Evolutionary conservation across 257 asterid species (phyloP).

Genomic region (Fraxinus cuspidata): DNA sequence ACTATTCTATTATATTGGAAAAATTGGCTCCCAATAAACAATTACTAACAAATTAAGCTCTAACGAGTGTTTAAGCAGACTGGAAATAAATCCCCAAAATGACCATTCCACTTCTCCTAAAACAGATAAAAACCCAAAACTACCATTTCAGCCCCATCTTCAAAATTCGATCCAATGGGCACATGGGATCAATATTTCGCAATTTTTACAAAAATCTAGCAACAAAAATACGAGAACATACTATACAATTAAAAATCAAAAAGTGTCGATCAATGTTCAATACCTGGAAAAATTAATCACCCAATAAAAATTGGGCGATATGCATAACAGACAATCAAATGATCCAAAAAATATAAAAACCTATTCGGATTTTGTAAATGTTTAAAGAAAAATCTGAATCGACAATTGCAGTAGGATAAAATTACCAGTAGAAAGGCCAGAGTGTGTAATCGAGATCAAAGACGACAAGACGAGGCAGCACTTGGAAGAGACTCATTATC

Average conservation of each 20-base stretch:
- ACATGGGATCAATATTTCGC: neutral
- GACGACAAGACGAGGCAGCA: conserved; percentile 87
- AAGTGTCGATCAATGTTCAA: neutral
- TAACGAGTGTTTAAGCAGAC: neutral
- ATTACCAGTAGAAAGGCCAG: conserved; percentile 71
- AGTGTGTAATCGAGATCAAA: conserved; percentile 85
- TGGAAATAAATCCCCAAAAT: neutral
- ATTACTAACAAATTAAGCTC: neutral
- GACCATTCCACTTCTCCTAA: neutral
- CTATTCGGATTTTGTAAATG: neutral
- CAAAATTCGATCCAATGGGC: neutral
- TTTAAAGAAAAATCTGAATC: neutral
- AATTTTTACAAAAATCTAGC: neutral
- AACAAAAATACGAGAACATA: neutral
- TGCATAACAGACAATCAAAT: neutral
- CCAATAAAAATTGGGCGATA: neutral
- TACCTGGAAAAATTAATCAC: neutral
- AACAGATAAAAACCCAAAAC: neutral
- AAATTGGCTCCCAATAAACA: neutral
- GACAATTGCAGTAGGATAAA: neutral
- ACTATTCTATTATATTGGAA: neutral
- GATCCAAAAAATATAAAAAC: neutral
- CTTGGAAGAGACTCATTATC: conserved; percentile 63
- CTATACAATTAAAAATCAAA: neutral
- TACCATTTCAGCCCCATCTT: neutral